These are phyloP conservation scores for Xylariales sp. DNA, from an alignment of 2,329 filamentous ascomycete genomes.

Conservation along the genomic window DNA sequence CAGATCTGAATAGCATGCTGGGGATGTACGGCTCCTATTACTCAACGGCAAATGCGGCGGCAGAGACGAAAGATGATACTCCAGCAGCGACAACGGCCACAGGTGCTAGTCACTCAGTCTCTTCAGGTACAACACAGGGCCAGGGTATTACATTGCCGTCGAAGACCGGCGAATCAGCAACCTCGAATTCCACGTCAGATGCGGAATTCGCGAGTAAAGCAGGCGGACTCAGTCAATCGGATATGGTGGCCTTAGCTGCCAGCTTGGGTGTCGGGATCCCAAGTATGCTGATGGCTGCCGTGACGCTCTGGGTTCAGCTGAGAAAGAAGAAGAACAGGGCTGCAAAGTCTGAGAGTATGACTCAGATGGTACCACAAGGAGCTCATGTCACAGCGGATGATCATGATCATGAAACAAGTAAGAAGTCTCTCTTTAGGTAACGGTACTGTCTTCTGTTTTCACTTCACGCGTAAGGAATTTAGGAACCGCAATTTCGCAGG, in stretches of 20 bases:
- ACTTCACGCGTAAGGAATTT: too few species aligned
- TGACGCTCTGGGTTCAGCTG: conserved; percentile 17
- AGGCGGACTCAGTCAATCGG: conserved; percentile 19
- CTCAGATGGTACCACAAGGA: too few species aligned
- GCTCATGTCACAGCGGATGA: too few species aligned
- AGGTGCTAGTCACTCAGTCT: not conserved
- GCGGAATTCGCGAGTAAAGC: not conserved
- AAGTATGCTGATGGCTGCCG: conserved; percentile 29
- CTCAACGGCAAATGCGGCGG: conserved; percentile 18
- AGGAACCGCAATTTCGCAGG: too few species aligned
- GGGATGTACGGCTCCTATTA: conserved; percentile 20
- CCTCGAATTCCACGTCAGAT: not conserved
- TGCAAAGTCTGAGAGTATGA: too few species aligned
- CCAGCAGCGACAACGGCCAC: conserved; percentile 8
- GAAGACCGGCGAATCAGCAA: not conserved
- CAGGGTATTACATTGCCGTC: conserved; percentile 4
- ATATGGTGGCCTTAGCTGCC: conserved; percentile 21
- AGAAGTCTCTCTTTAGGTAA: too few species aligned
- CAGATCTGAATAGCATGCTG: conserved; percentile 18
- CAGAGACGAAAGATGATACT: too few species aligned
- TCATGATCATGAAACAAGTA: too few species aligned
- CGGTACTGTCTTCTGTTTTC: too few species aligned
- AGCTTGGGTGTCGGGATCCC: conserved; percentile 22
- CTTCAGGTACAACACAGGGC: conserved; percentile 3
- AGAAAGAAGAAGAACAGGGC: conserved; percentile 14